A percentile compares a stretch with the other conserved stretches of the same genome.
These are phyloP conservation scores for Aspergillus uvarum DNA, from an alignment of 2,329 filamentous ascomycete species.

Conservation along the genomic window DNA sequence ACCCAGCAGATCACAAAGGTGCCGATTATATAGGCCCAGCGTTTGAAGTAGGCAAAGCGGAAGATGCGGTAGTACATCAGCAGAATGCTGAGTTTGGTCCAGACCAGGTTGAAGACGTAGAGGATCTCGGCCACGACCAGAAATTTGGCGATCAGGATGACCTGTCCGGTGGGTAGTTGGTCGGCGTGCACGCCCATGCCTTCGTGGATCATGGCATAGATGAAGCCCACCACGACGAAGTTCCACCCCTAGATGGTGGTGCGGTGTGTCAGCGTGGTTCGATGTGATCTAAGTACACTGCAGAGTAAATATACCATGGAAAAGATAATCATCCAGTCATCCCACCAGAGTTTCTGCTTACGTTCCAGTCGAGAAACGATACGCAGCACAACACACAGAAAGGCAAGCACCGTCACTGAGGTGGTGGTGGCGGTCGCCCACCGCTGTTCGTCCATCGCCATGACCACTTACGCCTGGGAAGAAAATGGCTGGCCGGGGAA, in stretches of 20 bases:
- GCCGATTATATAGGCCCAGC: slow-evolving; percentile 29
- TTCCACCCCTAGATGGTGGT: slow-evolving; percentile 20
- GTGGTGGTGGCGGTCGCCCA: slow-evolving; percentile 46
- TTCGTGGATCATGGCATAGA: slow-evolving; percentile 48
- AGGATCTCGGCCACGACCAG: slow-evolving; percentile 44
- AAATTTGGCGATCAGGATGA: slow-evolving; percentile 32
- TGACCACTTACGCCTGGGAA: neutral
- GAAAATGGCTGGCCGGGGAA: neutral
- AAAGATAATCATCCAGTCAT: slow-evolving; percentile 52
- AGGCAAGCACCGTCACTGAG: slow-evolving; percentile 45
- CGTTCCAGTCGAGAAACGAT: slow-evolving; percentile 46
- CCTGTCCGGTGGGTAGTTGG: slow-evolving; percentile 35
- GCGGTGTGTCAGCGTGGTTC: neutral
- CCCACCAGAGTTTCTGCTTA: slow-evolving; percentile 51
- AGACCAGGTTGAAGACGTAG: slow-evolving; percentile 36
- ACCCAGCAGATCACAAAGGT: slow-evolving; percentile 27
- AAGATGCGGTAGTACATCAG: slow-evolving; percentile 33
- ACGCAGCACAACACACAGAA: slow-evolving; percentile 42
- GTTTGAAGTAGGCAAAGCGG: slow-evolving; percentile 28
- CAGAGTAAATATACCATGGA: slow-evolving; percentile 46
- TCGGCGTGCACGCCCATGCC: slow-evolving; percentile 53
- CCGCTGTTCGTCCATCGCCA: slow-evolving; percentile 36
- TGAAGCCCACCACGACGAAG: slow-evolving; percentile 47
- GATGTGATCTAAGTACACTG: neutral
- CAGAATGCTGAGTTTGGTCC: slow-evolving; percentile 29